Evolutionary conservation across 2,329 filamentous ascomycete genomes (phyloP).

Genomic region (Pseudopyrenochaeta lycopersici): DNA sequence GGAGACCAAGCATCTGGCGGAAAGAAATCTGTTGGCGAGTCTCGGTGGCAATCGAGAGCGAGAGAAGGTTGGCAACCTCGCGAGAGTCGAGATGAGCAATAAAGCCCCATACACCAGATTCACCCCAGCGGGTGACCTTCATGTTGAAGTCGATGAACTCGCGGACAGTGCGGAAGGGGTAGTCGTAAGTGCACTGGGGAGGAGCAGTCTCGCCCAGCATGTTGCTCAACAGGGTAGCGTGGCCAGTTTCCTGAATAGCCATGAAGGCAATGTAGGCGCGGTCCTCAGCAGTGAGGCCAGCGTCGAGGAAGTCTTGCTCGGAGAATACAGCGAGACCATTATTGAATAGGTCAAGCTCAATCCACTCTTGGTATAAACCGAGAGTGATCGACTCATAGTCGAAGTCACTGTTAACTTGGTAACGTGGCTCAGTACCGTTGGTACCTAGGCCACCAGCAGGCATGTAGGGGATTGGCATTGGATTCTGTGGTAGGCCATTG

Average conservation of each 20-base stretch:
- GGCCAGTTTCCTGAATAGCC: conserved; percentile 78
- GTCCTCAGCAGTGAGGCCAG: conserved; percentile 74
- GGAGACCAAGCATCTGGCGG: conserved; percentile 80
- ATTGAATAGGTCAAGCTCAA: conserved; percentile 84
- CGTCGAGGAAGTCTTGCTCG: conserved; percentile 72
- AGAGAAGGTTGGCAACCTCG: conserved; percentile 75
- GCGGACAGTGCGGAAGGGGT: conserved; percentile 76
- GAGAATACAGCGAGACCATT: conserved; percentile 76
- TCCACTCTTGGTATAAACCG: conserved; percentile 83
- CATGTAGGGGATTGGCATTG: conserved; percentile 74
- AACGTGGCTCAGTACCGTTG: conserved; percentile 78
- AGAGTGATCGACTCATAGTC: conserved; percentile 81
- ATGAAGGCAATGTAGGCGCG: conserved; percentile 78
- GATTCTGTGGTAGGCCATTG: conserved; percentile 73
- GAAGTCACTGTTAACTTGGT: conserved; percentile 81
- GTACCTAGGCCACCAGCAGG: conserved; percentile 77
- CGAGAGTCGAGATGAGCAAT: conserved; percentile 79
- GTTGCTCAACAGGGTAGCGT: conserved; percentile 79
- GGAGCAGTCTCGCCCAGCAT: conserved; percentile 78
- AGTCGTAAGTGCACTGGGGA: conserved; percentile 81
- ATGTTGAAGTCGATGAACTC: conserved; percentile 87
- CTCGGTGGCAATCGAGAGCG: conserved; percentile 80
- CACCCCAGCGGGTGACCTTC: conserved; percentile 83
- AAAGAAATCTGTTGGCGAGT: conserved; percentile 86
- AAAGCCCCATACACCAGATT: conserved; percentile 83